phyloP scores from a whole-genome alignment of 2,329 filamentous ascomycete species.

The Neopestalotiopsis sp. region DNA sequence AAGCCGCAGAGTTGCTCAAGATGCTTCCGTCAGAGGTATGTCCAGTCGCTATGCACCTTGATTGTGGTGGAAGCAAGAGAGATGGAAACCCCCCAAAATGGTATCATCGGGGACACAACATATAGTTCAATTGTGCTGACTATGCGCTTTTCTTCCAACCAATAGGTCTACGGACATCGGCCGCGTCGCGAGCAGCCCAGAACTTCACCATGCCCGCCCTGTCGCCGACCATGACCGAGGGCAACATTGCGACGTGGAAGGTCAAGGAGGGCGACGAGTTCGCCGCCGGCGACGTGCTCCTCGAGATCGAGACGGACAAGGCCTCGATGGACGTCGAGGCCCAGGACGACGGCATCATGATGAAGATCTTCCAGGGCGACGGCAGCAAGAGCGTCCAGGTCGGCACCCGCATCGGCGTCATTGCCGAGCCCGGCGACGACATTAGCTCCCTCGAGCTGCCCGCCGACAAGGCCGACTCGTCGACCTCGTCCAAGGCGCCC shows the following conservation, averaged over 20 bases:
- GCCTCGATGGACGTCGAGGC: conserved; percentile 95
- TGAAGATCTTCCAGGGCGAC: conserved; percentile 79
- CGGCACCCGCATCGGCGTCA: conserved; percentile 79
- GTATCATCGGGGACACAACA: no score
- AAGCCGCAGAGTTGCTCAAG: conserved; percentile 55
- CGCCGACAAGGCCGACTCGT: conserved; percentile 60
- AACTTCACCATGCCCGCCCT: conserved; percentile 92
- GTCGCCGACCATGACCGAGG: conserved; percentile 93
- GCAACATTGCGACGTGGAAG: conserved; percentile 84
- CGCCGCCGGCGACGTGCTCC: conserved; percentile 80
- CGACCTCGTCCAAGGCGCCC: conserved; percentile 31
- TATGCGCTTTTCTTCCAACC: conserved; percentile 8
- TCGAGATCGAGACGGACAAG: conserved; percentile 95
- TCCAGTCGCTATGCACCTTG: conserved; percentile 18
- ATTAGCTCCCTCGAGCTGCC: conserved; percentile 76
- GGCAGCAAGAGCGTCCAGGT: conserved; percentile 80
- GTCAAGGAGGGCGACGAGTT: conserved; percentile 88
- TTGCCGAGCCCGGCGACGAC: conserved; percentile 84
- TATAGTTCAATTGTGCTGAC: background rate
- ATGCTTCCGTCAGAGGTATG: conserved; percentile 63
- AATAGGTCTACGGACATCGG: conserved; percentile 67
- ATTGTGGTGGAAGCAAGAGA: background rate
- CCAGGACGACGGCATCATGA: conserved; percentile 84
- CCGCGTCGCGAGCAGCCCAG: conserved; percentile 72
- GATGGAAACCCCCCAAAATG: background rate